Evolutionary conservation across 345 rosid genomes (phyloP).

Genomic region (Mallotus nudiflorus): DNA sequence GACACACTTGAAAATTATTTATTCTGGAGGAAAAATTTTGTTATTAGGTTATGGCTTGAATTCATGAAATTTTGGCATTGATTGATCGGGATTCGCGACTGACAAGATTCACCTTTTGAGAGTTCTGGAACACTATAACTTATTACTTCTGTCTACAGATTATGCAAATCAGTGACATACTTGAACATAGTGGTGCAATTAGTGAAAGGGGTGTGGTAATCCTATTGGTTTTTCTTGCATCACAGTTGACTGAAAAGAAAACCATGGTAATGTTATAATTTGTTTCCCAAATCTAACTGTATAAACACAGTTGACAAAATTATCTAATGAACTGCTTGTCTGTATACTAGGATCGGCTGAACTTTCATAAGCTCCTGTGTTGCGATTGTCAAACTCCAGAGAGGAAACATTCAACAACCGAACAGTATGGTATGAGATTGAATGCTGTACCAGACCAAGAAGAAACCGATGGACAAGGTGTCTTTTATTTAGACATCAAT

Average conservation of each 20-base stretch:
- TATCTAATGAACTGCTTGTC: slow-evolving; percentile 16
- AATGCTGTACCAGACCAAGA: slow-evolving; percentile 28
- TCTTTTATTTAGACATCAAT: not conserved
- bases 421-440: slow-evolving; percentile 22
- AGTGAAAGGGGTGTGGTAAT: slow-evolving; percentile 70
- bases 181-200: slow-evolving; percentile 72
- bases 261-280: slow-evolving; percentile 48
- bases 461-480: slow-evolving; percentile 48
- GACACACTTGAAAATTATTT: not conserved
- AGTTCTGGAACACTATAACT: not conserved
- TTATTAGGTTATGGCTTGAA: not conserved
- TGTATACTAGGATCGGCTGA: slow-evolving; percentile 66
- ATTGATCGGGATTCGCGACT: not conserved
- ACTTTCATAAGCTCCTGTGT: slow-evolving; percentile 82
- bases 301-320: not conserved
- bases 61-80: slow-evolving; percentile 1
- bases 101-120: not conserved
- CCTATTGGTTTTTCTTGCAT: slow-evolving; percentile 71
- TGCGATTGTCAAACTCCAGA: slow-evolving; percentile 62
- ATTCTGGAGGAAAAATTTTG: slow-evolving; percentile 2
- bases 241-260: slow-evolving; percentile 66
- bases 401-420: slow-evolving; percentile 48
- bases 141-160: slow-evolving; percentile 48
- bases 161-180: slow-evolving; percentile 83
- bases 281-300: not conserved